These are phyloP conservation scores for Coemansia sp. DNA, from an alignment of 192 early-diverging fungal genomes.

Conservation along the genomic window DNA sequence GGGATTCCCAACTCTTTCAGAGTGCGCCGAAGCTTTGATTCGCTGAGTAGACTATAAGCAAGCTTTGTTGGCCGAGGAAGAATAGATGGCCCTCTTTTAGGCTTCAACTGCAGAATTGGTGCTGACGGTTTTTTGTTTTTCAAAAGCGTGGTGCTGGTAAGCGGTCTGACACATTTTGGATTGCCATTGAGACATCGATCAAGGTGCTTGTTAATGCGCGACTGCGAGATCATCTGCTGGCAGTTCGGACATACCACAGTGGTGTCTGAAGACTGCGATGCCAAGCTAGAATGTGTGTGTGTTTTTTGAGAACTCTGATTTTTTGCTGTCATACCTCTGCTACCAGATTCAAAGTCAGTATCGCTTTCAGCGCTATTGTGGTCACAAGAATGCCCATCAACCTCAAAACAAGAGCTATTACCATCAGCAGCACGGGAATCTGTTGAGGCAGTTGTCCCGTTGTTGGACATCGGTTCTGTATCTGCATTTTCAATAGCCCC, in stretches of 20 bases:
- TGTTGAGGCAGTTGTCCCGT: background rate
- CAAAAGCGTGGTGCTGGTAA: background rate
- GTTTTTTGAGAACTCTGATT: background rate
- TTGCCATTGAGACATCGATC: slow-evolving; percentile 41
- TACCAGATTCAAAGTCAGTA: slow-evolving; percentile 34
- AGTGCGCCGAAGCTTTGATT: slow-evolving; percentile 48
- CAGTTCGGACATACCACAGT: slow-evolving; percentile 49
- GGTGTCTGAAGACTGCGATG: background rate
- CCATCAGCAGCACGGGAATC: slow-evolving; percentile 11
- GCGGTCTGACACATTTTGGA: background rate
- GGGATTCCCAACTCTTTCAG: slow-evolving; percentile 52
- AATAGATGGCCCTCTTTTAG: slow-evolving; percentile 1
- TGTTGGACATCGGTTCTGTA: background rate
- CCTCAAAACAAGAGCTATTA: slow-evolving; percentile 16
- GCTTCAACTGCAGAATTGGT: slow-evolving; percentile 12
- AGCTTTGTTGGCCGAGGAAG: slow-evolving; percentile 54
- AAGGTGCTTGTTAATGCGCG: slow-evolving; percentile 51
- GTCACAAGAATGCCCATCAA: slow-evolving; percentile 9
- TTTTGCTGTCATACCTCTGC: background rate
- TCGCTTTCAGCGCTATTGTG: slow-evolving; percentile 17
- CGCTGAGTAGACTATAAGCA: slow-evolving; percentile 51
- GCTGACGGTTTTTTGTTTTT: background rate
- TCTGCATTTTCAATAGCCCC: background rate
- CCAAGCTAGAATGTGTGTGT: background rate
- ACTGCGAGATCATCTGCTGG: slow-evolving; percentile 21